Conservation (phyloP, 352 stramenopile genomes). For the Globisporangium nagaii region DNA sequence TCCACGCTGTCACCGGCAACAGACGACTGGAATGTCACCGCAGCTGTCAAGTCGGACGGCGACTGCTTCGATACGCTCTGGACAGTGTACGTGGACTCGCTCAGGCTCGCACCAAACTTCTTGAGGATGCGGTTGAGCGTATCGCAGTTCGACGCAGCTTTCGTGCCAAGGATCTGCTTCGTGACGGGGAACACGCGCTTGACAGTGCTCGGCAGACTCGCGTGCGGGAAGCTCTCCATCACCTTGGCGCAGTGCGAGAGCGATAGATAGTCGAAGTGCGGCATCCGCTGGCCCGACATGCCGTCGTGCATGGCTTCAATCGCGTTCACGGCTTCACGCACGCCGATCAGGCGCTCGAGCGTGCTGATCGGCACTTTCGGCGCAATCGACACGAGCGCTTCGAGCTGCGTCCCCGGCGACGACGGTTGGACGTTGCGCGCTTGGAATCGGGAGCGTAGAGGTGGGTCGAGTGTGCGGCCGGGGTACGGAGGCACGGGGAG, state of each 20-base stretch:
- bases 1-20: not conserved
- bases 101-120: conserved; percentile 29
- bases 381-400: conserved; percentile 38
- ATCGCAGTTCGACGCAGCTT: conserved; percentile 36
- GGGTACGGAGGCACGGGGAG: conserved; percentile 84
- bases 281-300: conserved; percentile 43
- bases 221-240: conserved; percentile 39
- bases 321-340: conserved; percentile 65
- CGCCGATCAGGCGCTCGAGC: conserved; percentile 63
- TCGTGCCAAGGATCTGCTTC: conserved; percentile 34
- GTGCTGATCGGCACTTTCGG: conserved; percentile 42
- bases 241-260: conserved; percentile 54
- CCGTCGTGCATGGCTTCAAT: conserved; percentile 56
- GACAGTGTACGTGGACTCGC: conserved; percentile 27
- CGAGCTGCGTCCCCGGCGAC: conserved; percentile 58
- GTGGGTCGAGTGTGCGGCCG: conserved; percentile 79
- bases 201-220: conserved; percentile 29
- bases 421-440: conserved; percentile 60
- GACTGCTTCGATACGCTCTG: conserved; percentile 27
- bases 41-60: conserved; percentile 12
- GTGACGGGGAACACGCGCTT: conserved; percentile 54
- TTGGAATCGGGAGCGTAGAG: conserved; percentile 84
- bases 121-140: conserved; percentile 49
- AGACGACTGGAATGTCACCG: conserved; percentile 15
- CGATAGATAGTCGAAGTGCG: conserved; percentile 65